Base-by-base conservation (phyloP, 768 basidiomycete genomes). In the Lentinula aciculospora region DNA sequence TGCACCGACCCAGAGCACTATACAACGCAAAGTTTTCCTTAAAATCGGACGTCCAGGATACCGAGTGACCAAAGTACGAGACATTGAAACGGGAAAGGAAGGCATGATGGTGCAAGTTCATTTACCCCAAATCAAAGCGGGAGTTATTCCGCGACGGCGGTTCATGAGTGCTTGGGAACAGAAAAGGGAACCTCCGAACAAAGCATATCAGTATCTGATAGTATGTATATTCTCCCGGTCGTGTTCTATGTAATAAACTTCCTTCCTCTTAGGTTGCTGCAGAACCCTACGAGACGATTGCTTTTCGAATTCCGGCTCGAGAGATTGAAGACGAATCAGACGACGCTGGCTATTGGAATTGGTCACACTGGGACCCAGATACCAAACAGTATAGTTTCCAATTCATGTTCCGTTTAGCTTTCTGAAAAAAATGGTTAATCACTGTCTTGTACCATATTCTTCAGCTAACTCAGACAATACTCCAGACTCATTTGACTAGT, bases 361-460 rank as follows among this genome's bases (percentile, higher is more conserved):
- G 97, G 97, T 95, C 95, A 39, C 92, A 98, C 67, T 98, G 96
- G 97, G 97, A 98, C 69, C 85, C 91, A n/a, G 96, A 99, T 69
- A 96, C 94, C 53, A 98, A 98, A 73, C 94, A 97, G 72, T 96
- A 94, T 71, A 92, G 88, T 69, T 95, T 96, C 79, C 95, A 97
- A 73, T 96, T 98, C 77, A 90, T 98, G 86, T 98, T 94, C 76
- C 83, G 87, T 64, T 73, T 86, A 61, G 65, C 72, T 56, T 81
- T 79, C 40, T 64, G 56, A 64, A 42, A 23, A 19, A 13, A 25
- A 6, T 59, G 7, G 10, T 17, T 47, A 6, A 29, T 59, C 49
- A 50, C 12, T 39, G 32, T 27, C 25, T 5, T 53, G 50, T 53
- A 31, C 23, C 19, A 29, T 49, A 10, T 15, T 21, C 28, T 31